Base-by-base conservation (phyloP, 1,284 basidiomycete genomes). In the Sanghuangporus baumii region DNA sequence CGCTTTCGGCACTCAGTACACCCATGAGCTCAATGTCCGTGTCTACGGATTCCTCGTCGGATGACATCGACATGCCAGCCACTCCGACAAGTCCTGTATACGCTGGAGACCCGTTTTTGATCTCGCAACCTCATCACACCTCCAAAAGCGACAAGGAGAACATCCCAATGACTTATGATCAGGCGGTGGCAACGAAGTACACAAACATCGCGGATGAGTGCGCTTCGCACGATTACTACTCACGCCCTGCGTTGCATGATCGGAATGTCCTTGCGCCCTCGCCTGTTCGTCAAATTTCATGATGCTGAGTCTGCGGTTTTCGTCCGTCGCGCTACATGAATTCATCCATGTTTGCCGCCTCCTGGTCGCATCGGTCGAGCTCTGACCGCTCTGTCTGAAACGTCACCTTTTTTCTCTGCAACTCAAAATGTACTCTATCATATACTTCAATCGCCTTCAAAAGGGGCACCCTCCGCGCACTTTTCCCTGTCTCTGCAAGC, bases 111-210 rank as follows among this genome's bases (percentile, higher is more conserved):
- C 70, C 74, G 76, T 82, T 72, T 71, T 79, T 73, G 59, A 82
- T 6, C 85, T 86, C 74, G 78, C 84, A 55, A 75, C 78, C 57
- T 74, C 77, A 59, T 75, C 78, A 65, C 73, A 81, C 70, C 80
- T 84, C 16, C 84, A 87, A 65, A 81, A 83, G 57, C 63, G 87
- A 91, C 75, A 92, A 93, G 80, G 90, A 93, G 77, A 93, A 93
- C 69, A 74, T 85, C 65, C 81, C 85, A 16, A 78, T 82, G 38
- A 78, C 80, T 52, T 89, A 88, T 69, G 88, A 90, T 76, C 82
- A 86, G 9, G 46, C 59, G n/a, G 60, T 67, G 62, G 71, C 89
- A 68, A 88, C 84, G 74, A 90, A 91, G 74, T 83, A 83, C 67
- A 81, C 81, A 63, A 76, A 82, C 64, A 88, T 88, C 69, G 77